A percentile compares a stretch with the other conserved stretches of the same genome.
Conservation (phyloP, 805 yeast genomes). For the Candida khao-thaluensis region DNA sequence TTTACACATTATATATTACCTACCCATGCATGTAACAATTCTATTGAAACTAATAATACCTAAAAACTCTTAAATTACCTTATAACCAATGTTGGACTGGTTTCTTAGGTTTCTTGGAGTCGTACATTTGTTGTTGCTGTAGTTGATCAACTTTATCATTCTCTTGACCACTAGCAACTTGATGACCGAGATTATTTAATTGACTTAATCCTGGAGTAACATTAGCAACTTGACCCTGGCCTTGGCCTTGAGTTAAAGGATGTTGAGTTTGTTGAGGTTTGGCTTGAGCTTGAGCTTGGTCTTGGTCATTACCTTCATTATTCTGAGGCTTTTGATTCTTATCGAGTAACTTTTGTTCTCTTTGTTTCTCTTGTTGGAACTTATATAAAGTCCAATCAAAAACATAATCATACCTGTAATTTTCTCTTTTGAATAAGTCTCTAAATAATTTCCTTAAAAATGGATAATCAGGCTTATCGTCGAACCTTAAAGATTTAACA, state of each 20-base stretch:
- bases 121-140: slow-evolving; percentile 15
- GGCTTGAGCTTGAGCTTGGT: slow-evolving; percentile 16
- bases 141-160: slow-evolving; percentile 15
- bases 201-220: slow-evolving; percentile 6
- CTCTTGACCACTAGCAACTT: slow-evolving; percentile 3
- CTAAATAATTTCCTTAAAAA: slow-evolving; percentile 86
- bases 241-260: slow-evolving; percentile 10
- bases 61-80: not conserved
- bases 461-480: slow-evolving; percentile 93
- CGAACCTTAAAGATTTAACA: slow-evolving; percentile 86
- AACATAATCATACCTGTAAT: slow-evolving; percentile 87
- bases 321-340: slow-evolving; percentile 26
- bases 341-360: slow-evolving; percentile 38
- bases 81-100: slow-evolving; percentile 18
- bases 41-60: too few species aligned
- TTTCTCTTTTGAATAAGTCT: slow-evolving; percentile 83
- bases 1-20: slow-evolving; percentile 5
- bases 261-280: slow-evolving; percentile 22
- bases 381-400: slow-evolving; percentile 96
- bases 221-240: slow-evolving; percentile 14
- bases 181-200: slow-evolving; percentile 6
- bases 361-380: slow-evolving; percentile 59
- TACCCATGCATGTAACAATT: slow-evolving; percentile 3
- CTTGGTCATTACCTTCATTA: slow-evolving; percentile 17
- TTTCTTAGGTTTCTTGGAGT: slow-evolving; percentile 11